phyloP scores from a whole-genome alignment of 1,139 yeast genomes.

The Protomyces inouyei region DNA sequence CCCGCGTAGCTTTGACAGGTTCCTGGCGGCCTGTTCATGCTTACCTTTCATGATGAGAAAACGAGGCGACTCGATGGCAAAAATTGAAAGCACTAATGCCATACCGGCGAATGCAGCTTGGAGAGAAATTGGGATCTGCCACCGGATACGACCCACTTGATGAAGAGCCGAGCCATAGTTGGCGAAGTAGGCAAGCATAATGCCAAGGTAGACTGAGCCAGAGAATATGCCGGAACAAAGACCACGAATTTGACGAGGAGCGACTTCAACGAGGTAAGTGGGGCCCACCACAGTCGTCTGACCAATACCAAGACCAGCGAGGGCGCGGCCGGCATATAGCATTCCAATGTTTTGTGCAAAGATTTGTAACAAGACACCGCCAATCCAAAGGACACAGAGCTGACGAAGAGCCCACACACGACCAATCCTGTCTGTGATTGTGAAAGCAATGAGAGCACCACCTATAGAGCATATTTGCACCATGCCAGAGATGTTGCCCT shows the following conservation, averaged over 20 bases:
- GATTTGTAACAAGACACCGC: slow-evolving; percentile 53
- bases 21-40: slow-evolving; percentile 42
- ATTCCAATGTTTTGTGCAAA: slow-evolving; percentile 48
- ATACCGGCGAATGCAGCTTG: slow-evolving; percentile 47
- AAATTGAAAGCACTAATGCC: slow-evolving; percentile 16
- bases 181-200: slow-evolving; percentile 51
- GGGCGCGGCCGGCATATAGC: slow-evolving; percentile 45
- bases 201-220: slow-evolving; percentile 55
- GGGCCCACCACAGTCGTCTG: slow-evolving; percentile 58
- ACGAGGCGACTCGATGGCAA: slow-evolving; percentile 46
- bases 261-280: slow-evolving; percentile 50
- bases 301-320: slow-evolving; percentile 56
- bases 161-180: slow-evolving; percentile 45
- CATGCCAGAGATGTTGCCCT: slow-evolving; percentile 41
- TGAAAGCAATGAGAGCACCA: slow-evolving; percentile 52
- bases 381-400: slow-evolving; percentile 47
- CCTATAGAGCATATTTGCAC: slow-evolving; percentile 59
- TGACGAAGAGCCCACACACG: slow-evolving; percentile 51
- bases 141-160: slow-evolving; percentile 41
- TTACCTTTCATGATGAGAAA: slow-evolving; percentile 44
- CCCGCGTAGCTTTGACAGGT: slow-evolving; percentile 48
- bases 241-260: slow-evolving; percentile 54
- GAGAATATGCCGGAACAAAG: slow-evolving; percentile 50
- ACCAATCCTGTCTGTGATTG: slow-evolving; percentile 52
- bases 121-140: slow-evolving; percentile 41